phyloP scores from a whole-genome alignment of 306 rosid genomes.

The Trifolium subterraneum region DNA sequence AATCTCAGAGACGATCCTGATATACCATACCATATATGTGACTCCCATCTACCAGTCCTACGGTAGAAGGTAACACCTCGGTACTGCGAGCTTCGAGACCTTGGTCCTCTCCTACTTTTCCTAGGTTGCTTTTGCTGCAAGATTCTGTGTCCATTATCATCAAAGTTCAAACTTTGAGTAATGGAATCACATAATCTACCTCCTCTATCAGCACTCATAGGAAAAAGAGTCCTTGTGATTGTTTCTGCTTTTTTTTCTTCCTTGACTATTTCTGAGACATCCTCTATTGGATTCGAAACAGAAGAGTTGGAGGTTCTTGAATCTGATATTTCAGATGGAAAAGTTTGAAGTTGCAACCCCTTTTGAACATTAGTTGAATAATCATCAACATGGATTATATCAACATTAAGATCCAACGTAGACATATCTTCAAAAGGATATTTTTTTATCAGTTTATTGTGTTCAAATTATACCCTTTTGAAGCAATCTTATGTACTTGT shows the following conservation, averaged over 20 bases:
- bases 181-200: conserved; percentile 34
- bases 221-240: conserved; percentile 52
- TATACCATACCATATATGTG: conserved; percentile 73
- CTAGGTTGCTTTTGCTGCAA: conserved; percentile 48
- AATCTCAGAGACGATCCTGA: not conserved
- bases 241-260: too few relatives aligned
- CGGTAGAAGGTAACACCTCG: conserved; percentile 89
- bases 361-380: conserved; percentile 38
- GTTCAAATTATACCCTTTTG: conserved; percentile 4
- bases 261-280: too few relatives aligned
- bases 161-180: not conserved
- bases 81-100: conserved; percentile 85
- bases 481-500: too few relatives aligned
- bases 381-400: conserved; percentile 3
- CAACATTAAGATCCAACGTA: conserved; percentile 76
- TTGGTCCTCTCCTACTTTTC: conserved; percentile 79
- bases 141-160: conserved; percentile 29
- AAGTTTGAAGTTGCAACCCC: conserved; percentile 9
- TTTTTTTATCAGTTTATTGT: not conserved
- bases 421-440: conserved; percentile 23
- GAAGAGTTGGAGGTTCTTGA: not conserved
- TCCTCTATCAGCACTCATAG: conserved; percentile 39
- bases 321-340: conserved; percentile 46
- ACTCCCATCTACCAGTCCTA: conserved; percentile 91
- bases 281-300: not conserved